Evolutionary conservation across 2,329 filamentous ascomycete genomes (phyloP), one percentile per base, ranked within the genome.

Genomic region (Fusarium kyushuense): DNA sequence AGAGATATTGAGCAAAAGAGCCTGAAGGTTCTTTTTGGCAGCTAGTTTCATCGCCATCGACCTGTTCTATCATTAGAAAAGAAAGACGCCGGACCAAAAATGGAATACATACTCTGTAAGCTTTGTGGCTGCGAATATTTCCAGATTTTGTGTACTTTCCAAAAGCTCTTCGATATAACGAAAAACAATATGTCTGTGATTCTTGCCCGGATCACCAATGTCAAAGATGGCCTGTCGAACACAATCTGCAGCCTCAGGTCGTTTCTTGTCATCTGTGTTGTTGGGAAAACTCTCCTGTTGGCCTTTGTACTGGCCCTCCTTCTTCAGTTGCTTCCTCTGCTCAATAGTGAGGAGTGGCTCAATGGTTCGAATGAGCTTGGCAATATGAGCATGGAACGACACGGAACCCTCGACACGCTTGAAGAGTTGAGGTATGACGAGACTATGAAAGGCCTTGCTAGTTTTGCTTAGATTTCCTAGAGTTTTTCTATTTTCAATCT

Each of bases 81-180:
- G 4, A 11, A 9, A 3, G 3, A 7, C 1, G 5, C 2, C 1
- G 5, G 2, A 10, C 1, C 2, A 14, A 9, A 21, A 11, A 16
- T 6, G 8, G 16, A 16, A 3, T 21, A 33, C 32, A 40, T 51
- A 74, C 72, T 52, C 23, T 23, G 70, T 71, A 6, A 70, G 12
- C 2, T 54, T 27, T 1, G 14, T 17, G 0, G 49, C 55, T 42
- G 70, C 51, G 1, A 74, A 29, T 38, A 71, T 36, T 12, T 72
- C 67, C 4, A 74, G 43, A 29, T 69, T 70, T 1, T 27, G 8
- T 17, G 67, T 21, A 2, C 59, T 69, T 3, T 63, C 56, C 3
- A 74, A 32, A 0, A 58, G 52, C 41, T 72, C 72, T 16, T 74
- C 68, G 1, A 65, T 4, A 12, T 73, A 74, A 43, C 65, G 54